phyloP scores from a whole-genome alignment of 257 asterid species.

The Jasminum sambac region DNA sequence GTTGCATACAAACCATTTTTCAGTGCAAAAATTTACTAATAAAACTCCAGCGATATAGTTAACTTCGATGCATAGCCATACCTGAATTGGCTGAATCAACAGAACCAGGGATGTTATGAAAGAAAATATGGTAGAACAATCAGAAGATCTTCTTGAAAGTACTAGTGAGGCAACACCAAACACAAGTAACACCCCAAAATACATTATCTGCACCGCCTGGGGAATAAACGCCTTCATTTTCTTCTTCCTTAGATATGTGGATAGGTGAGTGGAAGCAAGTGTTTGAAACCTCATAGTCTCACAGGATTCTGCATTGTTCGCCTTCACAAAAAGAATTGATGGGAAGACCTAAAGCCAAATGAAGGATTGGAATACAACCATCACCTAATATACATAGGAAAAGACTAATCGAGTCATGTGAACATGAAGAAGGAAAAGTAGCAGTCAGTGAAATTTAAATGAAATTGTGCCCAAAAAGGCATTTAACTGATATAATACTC shows the following conservation, averaged over 20 bases:
- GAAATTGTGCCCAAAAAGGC: not conserved
- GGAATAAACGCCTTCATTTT: constrained; percentile 86
- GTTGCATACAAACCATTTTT: not conserved
- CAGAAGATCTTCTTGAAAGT: constrained; percentile 61
- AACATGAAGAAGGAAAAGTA: not conserved
- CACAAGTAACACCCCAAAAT: constrained; percentile 57
- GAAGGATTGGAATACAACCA: not conserved
- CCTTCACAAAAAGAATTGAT: constrained; percentile 86
- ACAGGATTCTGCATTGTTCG: constrained; percentile 70
- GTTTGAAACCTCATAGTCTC: constrained; percentile 72
- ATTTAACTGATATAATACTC: not conserved
- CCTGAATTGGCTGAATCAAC: constrained; percentile 89
- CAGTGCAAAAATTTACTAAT: not conserved
- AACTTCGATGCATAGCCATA: constrained; percentile 24
- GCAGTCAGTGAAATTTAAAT: not conserved
- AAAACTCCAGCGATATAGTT: not conserved
- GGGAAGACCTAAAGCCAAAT: constrained; percentile 65
- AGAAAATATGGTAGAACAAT: constrained; percentile 56
- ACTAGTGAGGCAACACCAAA: constrained; percentile 57
- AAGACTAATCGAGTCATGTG: not conserved
- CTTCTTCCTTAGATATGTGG: constrained; percentile 64
- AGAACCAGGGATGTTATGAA: constrained; percentile 78
- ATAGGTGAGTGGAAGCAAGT: constrained; percentile 67
- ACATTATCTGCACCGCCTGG: constrained; percentile 67
- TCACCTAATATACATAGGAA: not conserved